Conservation (phyloP, 2,329 filamentous ascomycete species). For the Trichoderma koningii region DNA sequence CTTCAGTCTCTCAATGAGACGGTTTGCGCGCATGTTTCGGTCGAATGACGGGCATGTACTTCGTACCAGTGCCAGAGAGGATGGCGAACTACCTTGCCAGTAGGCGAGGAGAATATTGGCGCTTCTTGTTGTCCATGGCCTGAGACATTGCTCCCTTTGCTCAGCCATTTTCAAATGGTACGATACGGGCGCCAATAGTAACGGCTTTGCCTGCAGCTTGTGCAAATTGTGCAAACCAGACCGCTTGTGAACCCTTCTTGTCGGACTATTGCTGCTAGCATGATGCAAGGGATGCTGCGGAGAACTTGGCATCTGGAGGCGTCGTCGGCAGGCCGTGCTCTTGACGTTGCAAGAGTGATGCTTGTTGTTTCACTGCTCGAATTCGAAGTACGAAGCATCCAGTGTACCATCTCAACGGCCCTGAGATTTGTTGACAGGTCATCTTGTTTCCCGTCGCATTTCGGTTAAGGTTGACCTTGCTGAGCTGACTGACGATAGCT, state of each 20-base stretch:
- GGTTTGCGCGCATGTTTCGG: background rate
- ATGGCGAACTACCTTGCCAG: background rate
- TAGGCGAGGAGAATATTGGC: background rate
- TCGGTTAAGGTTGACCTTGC: background rate
- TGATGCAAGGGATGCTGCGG: background rate
- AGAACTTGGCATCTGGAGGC: background rate
- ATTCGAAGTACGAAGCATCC: too few relatives aligned
- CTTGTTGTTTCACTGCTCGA: background rate
- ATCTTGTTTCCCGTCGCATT: background rate
- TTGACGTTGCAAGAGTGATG: background rate
- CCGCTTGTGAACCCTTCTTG: constrained; percentile 2
- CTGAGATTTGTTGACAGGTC: background rate
- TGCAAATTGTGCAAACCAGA: constrained; percentile 3
- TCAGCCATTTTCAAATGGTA: constrained; percentile 3
- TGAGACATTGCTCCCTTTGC: constrained; percentile 24
- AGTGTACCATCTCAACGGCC: background rate
- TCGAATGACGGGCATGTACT: background rate
- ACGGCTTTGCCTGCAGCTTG: background rate
- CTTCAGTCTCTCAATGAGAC: background rate
- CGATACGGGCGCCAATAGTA: background rate
- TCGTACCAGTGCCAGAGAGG: background rate
- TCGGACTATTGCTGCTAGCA: background rate
- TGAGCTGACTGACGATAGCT: too few relatives aligned
- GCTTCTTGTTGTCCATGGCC: constrained; percentile 1
- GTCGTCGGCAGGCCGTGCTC: constrained; percentile 9